These are phyloP conservation scores for Aspergillus sojae DNA, from an alignment of 2,329 filamentous ascomycete genomes.

Conservation along the genomic window DNA sequence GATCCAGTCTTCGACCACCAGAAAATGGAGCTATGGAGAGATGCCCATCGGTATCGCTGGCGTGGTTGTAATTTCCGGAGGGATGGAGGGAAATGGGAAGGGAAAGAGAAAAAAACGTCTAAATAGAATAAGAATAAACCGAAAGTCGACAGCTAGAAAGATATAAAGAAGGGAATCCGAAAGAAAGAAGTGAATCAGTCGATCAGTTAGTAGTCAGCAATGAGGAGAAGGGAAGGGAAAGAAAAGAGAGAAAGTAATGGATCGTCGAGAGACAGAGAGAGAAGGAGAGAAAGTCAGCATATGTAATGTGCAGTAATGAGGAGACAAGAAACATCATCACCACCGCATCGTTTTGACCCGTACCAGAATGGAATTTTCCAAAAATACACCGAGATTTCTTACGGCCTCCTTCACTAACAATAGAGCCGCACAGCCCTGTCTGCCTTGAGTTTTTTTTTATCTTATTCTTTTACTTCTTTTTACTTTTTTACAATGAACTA, in stretches of 20 bases:
- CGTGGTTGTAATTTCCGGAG: neutral
- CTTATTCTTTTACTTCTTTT: neutral
- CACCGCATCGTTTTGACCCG: neutral
- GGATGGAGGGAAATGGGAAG: neutral
- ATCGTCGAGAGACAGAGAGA: neutral
- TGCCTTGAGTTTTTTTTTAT: neutral
- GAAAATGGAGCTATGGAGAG: neutral
- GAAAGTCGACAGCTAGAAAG: neutral
- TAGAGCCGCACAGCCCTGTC: neutral
- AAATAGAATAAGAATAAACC: neutral
- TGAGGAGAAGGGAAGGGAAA: neutral
- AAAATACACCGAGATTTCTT: neutral
- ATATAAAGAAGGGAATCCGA: neutral
- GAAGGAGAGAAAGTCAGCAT: neutral
- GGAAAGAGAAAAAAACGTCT: neutral
- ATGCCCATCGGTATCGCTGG: neutral
- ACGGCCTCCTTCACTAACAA: neutral
- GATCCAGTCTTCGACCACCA: neutral
- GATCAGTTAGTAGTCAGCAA: neutral
- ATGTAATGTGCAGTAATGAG: constrained; percentile 3
- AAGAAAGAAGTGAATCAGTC: neutral
- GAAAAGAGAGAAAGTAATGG: neutral
- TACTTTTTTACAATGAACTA: neutral
- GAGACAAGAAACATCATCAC: neutral
- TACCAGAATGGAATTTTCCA: neutral